A percentile compares a stretch with the other conserved stretches of the same genome.
phyloP scores from a whole-genome alignment of 331 rosid species.

The Pyrus hybrid region DNA sequence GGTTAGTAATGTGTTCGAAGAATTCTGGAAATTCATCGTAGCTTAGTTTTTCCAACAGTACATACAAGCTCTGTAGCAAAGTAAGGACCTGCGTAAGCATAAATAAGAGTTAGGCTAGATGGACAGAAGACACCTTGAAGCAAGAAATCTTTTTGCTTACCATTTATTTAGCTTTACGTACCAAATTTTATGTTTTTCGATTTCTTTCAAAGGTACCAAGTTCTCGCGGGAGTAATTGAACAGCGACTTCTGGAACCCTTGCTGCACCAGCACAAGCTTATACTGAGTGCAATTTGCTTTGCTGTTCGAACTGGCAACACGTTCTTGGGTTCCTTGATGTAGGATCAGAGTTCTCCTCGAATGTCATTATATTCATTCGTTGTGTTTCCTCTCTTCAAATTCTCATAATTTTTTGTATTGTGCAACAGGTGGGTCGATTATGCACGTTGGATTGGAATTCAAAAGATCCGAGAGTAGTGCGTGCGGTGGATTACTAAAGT shows the following conservation, averaged over 20 bases:
- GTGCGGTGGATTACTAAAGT: background rate
- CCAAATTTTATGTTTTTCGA: too few relatives aligned
- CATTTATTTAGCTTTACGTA: too few relatives aligned
- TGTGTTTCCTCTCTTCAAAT: background rate
- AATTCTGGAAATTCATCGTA: background rate
- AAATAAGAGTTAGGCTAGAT: too few relatives aligned
- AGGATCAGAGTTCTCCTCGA: slow-evolving; percentile 13
- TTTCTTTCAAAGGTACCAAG: slow-evolving; percentile 58
- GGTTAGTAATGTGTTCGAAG: background rate
- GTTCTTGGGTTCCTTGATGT: slow-evolving; percentile 85
- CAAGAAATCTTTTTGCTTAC: too few relatives aligned
- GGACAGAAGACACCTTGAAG: too few relatives aligned
- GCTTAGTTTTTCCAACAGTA: background rate
- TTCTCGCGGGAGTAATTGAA: slow-evolving; percentile 84
- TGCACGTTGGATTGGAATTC: slow-evolving; percentile 84
- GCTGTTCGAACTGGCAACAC: slow-evolving; percentile 86
- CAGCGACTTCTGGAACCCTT: slow-evolving; percentile 79
- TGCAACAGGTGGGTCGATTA: slow-evolving; percentile 86
- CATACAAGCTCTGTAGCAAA: too few relatives aligned
- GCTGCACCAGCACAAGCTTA: slow-evolving; percentile 70
- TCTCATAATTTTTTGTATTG: slow-evolving; percentile 8
- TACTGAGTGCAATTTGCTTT: slow-evolving; percentile 62
- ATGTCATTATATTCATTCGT: background rate
- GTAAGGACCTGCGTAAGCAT: too few relatives aligned
- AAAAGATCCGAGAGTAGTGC: slow-evolving; percentile 19